phyloP scores from a whole-genome alignment of 768 basidiomycete genomes.

The Amanita rubescens region DNA sequence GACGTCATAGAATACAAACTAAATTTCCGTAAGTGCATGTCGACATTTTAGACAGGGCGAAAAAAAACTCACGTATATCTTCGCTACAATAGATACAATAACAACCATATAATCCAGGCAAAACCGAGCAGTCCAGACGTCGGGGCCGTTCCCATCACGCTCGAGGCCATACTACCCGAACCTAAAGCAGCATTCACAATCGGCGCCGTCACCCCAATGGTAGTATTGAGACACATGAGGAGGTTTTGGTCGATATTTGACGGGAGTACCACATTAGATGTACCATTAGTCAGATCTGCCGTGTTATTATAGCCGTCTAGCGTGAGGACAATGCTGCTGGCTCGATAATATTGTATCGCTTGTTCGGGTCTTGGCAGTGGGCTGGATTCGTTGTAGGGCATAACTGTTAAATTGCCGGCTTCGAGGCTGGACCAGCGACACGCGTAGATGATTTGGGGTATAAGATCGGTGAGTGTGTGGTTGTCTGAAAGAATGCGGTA shows the following conservation, averaged over 20 bases:
- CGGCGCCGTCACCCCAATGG: conserved; percentile 52
- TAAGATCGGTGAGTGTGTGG: conserved; percentile 36
- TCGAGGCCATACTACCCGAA: no score
- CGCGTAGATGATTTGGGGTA: conserved; percentile 32
- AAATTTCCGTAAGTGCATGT: no score
- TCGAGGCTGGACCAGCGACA: conserved; percentile 28
- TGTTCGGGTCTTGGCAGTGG: conserved; percentile 41
- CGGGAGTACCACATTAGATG: conserved; percentile 45
- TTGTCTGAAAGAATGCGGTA: conserved; percentile 45
- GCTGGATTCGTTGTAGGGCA: conserved; percentile 24
- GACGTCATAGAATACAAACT: no score
- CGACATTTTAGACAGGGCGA: no score
- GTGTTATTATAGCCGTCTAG: conserved; percentile 66
- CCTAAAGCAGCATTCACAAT: conserved; percentile 43
- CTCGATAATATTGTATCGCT: conserved; percentile 62
- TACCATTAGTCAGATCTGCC: conserved; percentile 32
- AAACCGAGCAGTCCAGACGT: conserved; percentile 9
- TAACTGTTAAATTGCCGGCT: conserved; percentile 16
- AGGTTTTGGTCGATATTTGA: conserved; percentile 40
- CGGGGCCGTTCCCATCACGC: conserved; percentile 6
- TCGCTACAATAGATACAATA: conserved; percentile 13
- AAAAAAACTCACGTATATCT: not conserved
- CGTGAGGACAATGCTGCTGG: conserved; percentile 53
- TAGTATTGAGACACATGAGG: conserved; percentile 52
- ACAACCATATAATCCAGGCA: conserved; percentile 16